Percentiles rank a stretch among this genome's conserved stretches.
Conservation (phyloP, 1,284 basidiomycete genomes). For the Rhizopogon hawkerae region DNA sequence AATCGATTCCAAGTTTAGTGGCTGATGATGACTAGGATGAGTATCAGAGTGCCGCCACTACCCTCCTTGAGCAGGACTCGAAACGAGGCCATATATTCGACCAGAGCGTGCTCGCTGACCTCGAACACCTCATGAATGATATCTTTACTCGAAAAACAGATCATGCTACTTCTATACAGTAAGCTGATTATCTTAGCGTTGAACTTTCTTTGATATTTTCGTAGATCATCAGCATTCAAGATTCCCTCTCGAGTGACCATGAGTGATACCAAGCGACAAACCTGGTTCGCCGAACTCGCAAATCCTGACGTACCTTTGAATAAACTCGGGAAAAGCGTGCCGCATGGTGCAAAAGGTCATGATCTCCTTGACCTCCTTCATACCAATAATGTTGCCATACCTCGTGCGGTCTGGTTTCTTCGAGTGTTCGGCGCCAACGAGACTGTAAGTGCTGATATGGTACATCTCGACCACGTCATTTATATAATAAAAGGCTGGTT, state of each 20-base stretch:
- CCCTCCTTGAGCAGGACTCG: conserved; percentile 48
- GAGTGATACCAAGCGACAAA: conserved; percentile 79
- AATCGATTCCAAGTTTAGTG: conserved; percentile 3
- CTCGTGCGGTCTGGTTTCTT: conserved; percentile 92
- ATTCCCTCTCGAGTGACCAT: conserved; percentile 84
- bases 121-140: conserved; percentile 76
- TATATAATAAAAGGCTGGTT: conserved; percentile 42
- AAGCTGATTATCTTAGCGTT: conserved; percentile 22
- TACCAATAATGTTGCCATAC: conserved; percentile 71
- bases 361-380: conserved; percentile 88
- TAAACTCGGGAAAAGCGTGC: conserved; percentile 84
- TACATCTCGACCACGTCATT: background rate
- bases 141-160: conserved; percentile 62
- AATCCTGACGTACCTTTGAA: conserved; percentile 82
- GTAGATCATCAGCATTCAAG: conserved; percentile 69
- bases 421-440: conserved; percentile 94
- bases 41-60: conserved; percentile 35
- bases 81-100: conserved; percentile 46
- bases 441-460: conserved; percentile 43
- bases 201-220: conserved; percentile 5
- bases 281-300: conserved; percentile 89
- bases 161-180: conserved; percentile 53
- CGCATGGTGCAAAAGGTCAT: conserved; percentile 88
- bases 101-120: conserved; percentile 49
- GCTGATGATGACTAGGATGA: conserved; percentile 16